phyloP scores from a whole-genome alignment of 495 filamentous ascomycete species.

The Neurospora intermedia region DNA sequence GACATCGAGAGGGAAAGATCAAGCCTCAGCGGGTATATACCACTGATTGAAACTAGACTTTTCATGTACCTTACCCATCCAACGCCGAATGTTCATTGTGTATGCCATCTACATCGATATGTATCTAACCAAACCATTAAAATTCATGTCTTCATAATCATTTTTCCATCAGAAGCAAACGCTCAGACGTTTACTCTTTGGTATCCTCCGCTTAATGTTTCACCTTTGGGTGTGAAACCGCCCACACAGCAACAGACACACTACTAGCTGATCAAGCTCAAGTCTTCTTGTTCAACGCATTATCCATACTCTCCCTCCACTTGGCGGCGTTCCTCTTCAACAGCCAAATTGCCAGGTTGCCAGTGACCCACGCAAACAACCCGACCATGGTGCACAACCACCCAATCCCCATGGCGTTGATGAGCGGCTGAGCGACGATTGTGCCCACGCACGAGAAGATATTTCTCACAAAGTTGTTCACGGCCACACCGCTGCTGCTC shows the following conservation, averaged over 20 bases:
- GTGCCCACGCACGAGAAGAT: constrained; percentile 73
- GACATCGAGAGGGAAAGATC: background rate
- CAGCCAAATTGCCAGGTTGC: constrained; percentile 46
- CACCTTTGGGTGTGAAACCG: background rate
- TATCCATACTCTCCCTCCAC: constrained; percentile 64
- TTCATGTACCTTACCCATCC: background rate
- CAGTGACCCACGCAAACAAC: constrained; percentile 45
- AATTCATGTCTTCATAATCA: background rate
- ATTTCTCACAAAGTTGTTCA: constrained; percentile 81
- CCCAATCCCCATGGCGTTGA: constrained; percentile 73
- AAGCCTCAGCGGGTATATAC: background rate
- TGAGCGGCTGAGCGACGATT: constrained; percentile 64
- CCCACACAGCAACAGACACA: background rate
- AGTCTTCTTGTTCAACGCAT: constrained; percentile 10
- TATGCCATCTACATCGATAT: background rate
- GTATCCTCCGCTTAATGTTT: background rate
- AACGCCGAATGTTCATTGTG: background rate
- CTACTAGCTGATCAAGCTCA: background rate
- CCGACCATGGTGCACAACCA: constrained; percentile 81
- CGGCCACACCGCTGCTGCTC: constrained; percentile 66
- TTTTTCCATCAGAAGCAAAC: background rate
- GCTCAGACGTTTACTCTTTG: background rate
- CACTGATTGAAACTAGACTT: background rate
- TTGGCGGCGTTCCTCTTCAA: constrained; percentile 54
- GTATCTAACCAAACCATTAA: background rate